phyloP scores from a whole-genome alignment of 305 asterid genomes.

The Solanum hybrid region DNA sequence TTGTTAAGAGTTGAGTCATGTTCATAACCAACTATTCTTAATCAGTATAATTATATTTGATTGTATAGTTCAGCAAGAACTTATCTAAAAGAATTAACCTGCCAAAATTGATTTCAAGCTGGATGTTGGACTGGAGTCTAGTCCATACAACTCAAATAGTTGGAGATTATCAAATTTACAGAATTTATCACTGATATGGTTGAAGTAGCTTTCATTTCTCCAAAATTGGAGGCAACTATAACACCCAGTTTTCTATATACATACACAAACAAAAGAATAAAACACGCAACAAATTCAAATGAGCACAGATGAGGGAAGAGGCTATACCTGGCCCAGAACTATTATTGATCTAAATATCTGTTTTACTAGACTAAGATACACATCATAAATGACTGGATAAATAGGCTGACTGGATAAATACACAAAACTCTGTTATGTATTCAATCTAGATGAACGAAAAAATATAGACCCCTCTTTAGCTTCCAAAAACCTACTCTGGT shows the following conservation, averaged over 20 bases:
- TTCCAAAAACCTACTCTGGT: background rate
- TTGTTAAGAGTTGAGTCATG: background rate
- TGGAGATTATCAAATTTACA: background rate
- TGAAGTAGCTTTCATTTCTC: background rate
- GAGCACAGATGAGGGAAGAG: background rate
- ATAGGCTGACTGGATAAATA: constrained; percentile 10
- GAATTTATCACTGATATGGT: background rate
- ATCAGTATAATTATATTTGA: background rate
- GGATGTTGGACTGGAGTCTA: background rate
- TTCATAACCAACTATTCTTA: background rate
- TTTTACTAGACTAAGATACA: constrained; percentile 16
- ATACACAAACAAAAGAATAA: background rate
- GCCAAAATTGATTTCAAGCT: background rate
- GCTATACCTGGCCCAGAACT: background rate
- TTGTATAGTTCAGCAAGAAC: background rate
- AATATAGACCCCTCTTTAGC: constrained; percentile 17
- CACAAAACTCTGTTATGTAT: constrained; percentile 16
- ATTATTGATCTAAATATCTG: constrained; percentile 24
- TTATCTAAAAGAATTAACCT: background rate
- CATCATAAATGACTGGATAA: background rate
- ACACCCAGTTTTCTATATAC: background rate
- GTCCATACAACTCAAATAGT: background rate
- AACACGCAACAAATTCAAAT: background rate
- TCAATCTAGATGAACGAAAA: constrained; percentile 9
- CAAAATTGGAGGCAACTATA: background rate